A percentile compares a stretch with the other conserved stretches of the same genome.
Evolutionary conservation across 768 basidiomycete species (phyloP).

Genomic region (Kwoniella heveanensis): DNA sequence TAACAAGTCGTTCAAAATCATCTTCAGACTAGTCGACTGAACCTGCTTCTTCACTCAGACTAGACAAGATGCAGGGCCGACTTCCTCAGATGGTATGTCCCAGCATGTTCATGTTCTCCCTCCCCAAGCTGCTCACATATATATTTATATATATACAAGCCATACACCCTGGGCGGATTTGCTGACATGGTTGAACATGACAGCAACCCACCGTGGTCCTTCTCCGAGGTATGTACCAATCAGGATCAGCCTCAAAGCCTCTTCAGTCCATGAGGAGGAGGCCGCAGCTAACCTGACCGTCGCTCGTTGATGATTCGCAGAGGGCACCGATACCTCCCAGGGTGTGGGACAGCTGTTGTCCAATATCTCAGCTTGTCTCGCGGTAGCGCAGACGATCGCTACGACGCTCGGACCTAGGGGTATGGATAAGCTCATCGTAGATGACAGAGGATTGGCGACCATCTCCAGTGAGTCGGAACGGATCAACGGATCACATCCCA

Average conservation of each 20-base stretch:
- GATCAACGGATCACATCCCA: no score
- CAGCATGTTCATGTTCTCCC: slow-evolving; percentile 32
- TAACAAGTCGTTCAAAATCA: neutral
- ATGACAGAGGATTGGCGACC: slow-evolving; percentile 89
- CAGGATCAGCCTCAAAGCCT: no score
- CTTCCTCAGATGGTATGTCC: slow-evolving; percentile 50
- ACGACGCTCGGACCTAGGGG: slow-evolving; percentile 96
- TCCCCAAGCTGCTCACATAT: no score
- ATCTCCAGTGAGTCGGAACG: slow-evolving; percentile 80
- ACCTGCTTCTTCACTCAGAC: neutral
- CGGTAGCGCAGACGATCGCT: slow-evolving; percentile 85
- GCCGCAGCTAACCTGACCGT: slow-evolving; percentile 5
- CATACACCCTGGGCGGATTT: neutral
- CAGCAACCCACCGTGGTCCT: slow-evolving; percentile 98
- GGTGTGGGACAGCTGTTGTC: slow-evolving; percentile 88
- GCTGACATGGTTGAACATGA: neutral
- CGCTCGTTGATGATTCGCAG: slow-evolving; percentile 48
- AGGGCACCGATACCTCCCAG: slow-evolving; percentile 95
- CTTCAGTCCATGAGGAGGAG: no score
- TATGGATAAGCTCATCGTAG: slow-evolving; percentile 98
- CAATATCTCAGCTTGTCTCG: slow-evolving; percentile 95
- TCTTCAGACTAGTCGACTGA: neutral
- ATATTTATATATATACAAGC: no score
- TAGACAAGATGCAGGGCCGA: slow-evolving; percentile 48
- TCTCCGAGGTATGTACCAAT: slow-evolving; percentile 62